Base-by-base conservation (phyloP, 148 eudicot genomes). In the Drosera capensis region DNA sequence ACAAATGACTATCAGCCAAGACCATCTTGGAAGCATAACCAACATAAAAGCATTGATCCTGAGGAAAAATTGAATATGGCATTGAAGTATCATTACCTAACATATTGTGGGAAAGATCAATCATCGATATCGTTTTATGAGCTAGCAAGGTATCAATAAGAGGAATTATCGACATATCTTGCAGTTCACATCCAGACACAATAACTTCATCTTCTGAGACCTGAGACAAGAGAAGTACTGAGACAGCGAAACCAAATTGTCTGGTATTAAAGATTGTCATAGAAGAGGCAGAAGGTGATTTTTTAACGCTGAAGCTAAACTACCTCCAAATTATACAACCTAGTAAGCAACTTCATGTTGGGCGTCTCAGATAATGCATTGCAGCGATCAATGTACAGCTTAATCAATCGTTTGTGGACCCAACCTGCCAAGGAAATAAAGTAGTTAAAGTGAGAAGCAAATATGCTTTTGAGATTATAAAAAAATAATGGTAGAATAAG, bases 31-130 rank as follows among this genome's bases (percentile, higher is more conserved):
- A 39, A 39, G 42, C 9, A 8, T 39, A 45, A 39, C 17, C 19
- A 25, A 19, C 13, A 54, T 6, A 13, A 7, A 49, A 11, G 43
- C 38, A 34, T 34, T 1, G 1, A 34, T 9, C n/a, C 38, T 34
- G 14, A 15, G n/a, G 6, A 34, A 43, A 40, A 38, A 30, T 18
- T 6, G 20, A 24, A 26, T 8, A 46, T 44, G 30, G 36, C 42
- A 23, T 24, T 38, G 1, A 1, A 19, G n/a, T 8, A 52, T 47
- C 4, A 37, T 57, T 75, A 85, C 99, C 99, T 61, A 92, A 56
- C 66, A 62, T 55, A 67, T 92, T 92, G 60, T 92, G 99, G 44
- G 99, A 92, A 54, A 85, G 71, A 72, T 92, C 71, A 57, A 92
- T 51, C 40, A 72, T 69, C 25, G 94, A 71, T 29, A 81, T 57